These are phyloP conservation scores for Penicillium dipodomyicola DNA, from an alignment of 495 filamentous ascomycete species.

Conservation along the genomic window DNA sequence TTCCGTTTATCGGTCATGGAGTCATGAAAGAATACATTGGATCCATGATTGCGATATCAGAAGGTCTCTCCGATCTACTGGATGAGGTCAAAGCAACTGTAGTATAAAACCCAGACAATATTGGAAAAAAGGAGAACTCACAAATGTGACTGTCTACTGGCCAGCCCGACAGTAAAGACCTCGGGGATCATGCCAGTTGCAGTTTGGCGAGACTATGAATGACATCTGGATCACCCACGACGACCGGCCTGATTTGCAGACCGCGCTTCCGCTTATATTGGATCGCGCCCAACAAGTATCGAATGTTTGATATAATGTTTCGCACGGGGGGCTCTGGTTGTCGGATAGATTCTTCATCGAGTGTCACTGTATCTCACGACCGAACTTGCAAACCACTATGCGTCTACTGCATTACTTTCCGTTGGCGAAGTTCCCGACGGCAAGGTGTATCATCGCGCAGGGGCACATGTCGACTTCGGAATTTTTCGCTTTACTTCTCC, in stretches of 20 bases:
- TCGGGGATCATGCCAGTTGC: constrained; percentile 55
- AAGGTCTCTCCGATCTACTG: constrained; percentile 56
- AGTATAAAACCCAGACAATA: constrained; percentile 54
- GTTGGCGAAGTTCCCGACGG: constrained; percentile 41
- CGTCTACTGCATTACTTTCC: constrained; percentile 60
- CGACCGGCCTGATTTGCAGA: constrained; percentile 49
- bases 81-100: constrained; percentile 51
- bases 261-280: constrained; percentile 54
- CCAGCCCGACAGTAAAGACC: constrained; percentile 54
- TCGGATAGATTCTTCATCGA: constrained; percentile 54
- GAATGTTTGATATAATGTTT: constrained; percentile 58
- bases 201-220: constrained; percentile 54
- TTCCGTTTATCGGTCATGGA: constrained; percentile 57
- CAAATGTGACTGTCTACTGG: constrained; percentile 63
- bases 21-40: constrained; percentile 51
- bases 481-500: constrained; percentile 64
- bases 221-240: constrained; percentile 52
- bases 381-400: constrained; percentile 55
- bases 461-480: constrained; percentile 64
- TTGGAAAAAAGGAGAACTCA: constrained; percentile 57
- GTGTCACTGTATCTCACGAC: constrained; percentile 48
- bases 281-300: constrained; percentile 48
- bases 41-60: constrained; percentile 50
- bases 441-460: constrained; percentile 56
- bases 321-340: constrained; percentile 56